Base-by-base conservation (phyloP, 345 rosid species). In the Nasturtium officinale region DNA sequence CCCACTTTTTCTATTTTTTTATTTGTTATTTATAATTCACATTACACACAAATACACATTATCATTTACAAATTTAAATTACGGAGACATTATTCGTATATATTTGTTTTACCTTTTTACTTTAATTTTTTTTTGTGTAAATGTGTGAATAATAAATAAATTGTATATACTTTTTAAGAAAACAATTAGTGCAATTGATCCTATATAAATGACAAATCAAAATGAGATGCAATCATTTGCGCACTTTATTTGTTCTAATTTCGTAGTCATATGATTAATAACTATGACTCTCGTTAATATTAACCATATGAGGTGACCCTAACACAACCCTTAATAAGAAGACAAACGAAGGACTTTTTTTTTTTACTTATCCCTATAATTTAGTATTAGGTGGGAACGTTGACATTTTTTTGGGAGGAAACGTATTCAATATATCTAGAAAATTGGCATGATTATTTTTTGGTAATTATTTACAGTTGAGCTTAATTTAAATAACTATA, bases 181-280 rank as follows among this genome's bases (percentile, higher is more conserved):
- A 6, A 29, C 2, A 65, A 25, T 17, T 20, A 33, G 5, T 13
- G 20, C 5, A 33, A 48, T 11, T 10, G 18, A 18, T 21, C 16
- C 2, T 30, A 65, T 32, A 18, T 58, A 58, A 58, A n/a, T 55
- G 38, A 29, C 42, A 56, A 4, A 7, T 6, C 15, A 56, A 30
- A 16, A 72, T 64, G 21, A 45, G 55, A 29, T 58, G 26, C 53
- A 66, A 66, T 46, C 67, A 66, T 74, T 9, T 1, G 8, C 0
- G 8, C 2, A 13, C 67, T 66, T 66, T 67, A 53, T 58, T 59
- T 38, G 66, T 67, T 75, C 67, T 68, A 52, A 61, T 75, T 67
- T 67, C 63, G n/a, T 67, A 75, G 64, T 75, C 79, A 75, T 75
- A 67, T 76, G 79, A 76, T 76, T 76, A 54, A 37, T 45, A 69